Conservation (phyloP, 306 rosid genomes). For the Macrotyloma uniflorum region DNA sequence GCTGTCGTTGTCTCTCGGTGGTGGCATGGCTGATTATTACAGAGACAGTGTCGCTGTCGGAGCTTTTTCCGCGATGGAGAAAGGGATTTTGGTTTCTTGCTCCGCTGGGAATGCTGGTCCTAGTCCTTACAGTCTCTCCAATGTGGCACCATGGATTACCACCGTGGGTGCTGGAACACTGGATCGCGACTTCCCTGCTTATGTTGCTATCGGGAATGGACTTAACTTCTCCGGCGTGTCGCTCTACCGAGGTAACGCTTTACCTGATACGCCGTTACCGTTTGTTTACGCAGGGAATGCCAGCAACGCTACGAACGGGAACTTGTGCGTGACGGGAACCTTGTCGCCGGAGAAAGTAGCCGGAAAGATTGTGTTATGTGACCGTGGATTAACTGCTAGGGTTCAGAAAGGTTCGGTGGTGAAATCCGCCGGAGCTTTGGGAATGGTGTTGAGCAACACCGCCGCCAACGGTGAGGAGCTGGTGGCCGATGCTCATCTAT, state of each 20-base stretch:
- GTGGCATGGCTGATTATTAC: slow-evolving; percentile 76
- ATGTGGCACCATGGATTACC: slow-evolving; percentile 91
- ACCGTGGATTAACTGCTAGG: slow-evolving; percentile 79
- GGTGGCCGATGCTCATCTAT: slow-evolving; percentile 86
- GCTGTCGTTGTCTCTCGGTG: slow-evolving; percentile 89
- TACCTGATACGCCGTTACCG: slow-evolving; percentile 52
- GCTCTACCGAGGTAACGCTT: slow-evolving; percentile 60
- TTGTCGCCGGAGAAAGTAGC: slow-evolving; percentile 69
- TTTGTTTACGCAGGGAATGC: slow-evolving; percentile 76
- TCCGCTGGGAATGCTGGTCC: slow-evolving; percentile 97
- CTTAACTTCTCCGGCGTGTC: slow-evolving; percentile 85
- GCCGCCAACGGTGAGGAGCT: slow-evolving; percentile 84
- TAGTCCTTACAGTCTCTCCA: slow-evolving; percentile 59
- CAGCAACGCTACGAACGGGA: slow-evolving; percentile 60
- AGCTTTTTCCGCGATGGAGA: slow-evolving; percentile 86
- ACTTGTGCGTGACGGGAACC: slow-evolving; percentile 76
- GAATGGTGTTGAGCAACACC: slow-evolving; percentile 82
- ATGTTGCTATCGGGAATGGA: slow-evolving; percentile 70
- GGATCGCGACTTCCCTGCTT: slow-evolving; percentile 95
- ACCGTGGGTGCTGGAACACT: slow-evolving; percentile 96
- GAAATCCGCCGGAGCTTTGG: slow-evolving; percentile 74
- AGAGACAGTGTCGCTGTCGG: slow-evolving; percentile 87
- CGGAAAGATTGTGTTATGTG: slow-evolving; percentile 83
- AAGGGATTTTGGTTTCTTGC: slow-evolving; percentile 78
- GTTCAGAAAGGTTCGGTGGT: slow-evolving; percentile 91